Conservation (phyloP, 768 basidiomycete species). For the Amanita rubescens region DNA sequence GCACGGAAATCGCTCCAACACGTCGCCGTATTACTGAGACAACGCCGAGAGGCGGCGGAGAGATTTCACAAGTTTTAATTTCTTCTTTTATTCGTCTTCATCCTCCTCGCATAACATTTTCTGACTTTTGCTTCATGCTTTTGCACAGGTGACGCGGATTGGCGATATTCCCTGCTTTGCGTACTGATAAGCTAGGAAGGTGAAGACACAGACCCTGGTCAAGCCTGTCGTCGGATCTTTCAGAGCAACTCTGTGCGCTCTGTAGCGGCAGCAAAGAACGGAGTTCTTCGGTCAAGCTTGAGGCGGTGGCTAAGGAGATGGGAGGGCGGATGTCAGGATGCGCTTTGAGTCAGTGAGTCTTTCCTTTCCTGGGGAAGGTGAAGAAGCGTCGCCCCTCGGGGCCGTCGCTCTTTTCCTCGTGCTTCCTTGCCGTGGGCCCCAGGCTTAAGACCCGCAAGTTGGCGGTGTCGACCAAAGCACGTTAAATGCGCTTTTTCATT, state of each 20-base stretch:
- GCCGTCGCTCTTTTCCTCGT: background rate
- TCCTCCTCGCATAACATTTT: background rate
- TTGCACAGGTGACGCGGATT: background rate
- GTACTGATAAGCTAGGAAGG: background rate
- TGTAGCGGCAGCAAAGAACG: too few species aligned
- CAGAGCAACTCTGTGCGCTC: background rate
- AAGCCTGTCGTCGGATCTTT: background rate
- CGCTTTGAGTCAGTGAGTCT: background rate
- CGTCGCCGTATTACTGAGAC: background rate
- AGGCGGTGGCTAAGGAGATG: background rate
- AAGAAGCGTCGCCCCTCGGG: background rate
- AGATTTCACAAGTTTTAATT: background rate
- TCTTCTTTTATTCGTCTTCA: background rate
- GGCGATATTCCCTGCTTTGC: background rate
- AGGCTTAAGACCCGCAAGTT: constrained; percentile 1
- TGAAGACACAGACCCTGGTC: background rate
- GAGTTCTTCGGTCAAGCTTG: background rate
- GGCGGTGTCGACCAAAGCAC: constrained; percentile 1
- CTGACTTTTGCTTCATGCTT: background rate
- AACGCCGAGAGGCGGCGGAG: background rate
- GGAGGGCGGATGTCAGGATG: background rate
- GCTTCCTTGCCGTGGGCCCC: constrained; percentile 1
- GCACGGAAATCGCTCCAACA: background rate
- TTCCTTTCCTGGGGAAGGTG: constrained; percentile 1
- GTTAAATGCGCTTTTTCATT: too few species aligned